Evolutionary conservation across 176 grass and related monocot species (phyloP).

Genomic region (Triticum turgidum): DNA sequence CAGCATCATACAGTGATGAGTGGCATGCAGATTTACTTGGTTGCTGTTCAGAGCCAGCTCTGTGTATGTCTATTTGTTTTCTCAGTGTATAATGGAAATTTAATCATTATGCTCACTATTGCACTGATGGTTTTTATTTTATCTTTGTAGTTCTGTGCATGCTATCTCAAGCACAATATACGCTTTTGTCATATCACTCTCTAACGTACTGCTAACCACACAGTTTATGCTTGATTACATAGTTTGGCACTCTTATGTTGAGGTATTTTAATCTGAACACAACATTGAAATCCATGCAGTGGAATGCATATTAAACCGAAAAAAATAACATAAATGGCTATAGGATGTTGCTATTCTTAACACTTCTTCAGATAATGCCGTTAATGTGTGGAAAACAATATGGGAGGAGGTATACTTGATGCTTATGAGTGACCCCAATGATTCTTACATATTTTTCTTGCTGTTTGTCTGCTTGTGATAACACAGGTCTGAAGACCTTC

Average conservation of each 20-base stretch:
- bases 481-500: slow-evolving; percentile 80
- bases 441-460: slow-evolving; percentile 26
- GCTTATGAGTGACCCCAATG: neutral
- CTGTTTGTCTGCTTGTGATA: neutral
- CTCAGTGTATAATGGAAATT: neutral
- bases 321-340: neutral
- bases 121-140: neutral
- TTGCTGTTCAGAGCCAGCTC: slow-evolving; percentile 93
- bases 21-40: slow-evolving; percentile 99
- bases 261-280: neutral
- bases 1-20: slow-evolving; percentile 53
- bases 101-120: neutral
- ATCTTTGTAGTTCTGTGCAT: neutral
- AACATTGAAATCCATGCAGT: neutral
- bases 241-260: neutral
- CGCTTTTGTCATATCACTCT: neutral
- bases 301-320: neutral
- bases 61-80: slow-evolving; percentile 71
- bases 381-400: neutral
- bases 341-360: neutral
- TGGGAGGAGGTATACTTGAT: neutral
- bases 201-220: neutral
- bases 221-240: neutral
- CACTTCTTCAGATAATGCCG: neutral
- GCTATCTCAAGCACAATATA: neutral